Evolutionary conservation across 2,329 filamentous ascomycete species (phyloP), one percentile per base, ranked within the genome.

Genomic region (Paraphoma chrysanthemicola): DNA sequence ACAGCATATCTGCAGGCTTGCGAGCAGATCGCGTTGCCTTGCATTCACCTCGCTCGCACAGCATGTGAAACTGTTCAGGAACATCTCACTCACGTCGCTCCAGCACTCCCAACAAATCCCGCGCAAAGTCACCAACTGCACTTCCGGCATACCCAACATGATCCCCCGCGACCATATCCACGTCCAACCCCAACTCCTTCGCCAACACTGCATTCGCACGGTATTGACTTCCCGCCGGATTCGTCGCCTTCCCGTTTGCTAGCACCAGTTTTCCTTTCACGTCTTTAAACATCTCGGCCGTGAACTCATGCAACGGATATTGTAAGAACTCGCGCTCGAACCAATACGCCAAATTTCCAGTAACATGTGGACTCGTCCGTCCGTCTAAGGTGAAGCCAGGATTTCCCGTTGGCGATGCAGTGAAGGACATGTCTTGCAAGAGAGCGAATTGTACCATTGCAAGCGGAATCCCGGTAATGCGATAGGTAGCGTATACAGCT

Each of bases 241-340:
- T 29, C 41, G 56, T 54, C 12, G 8, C 39, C 12, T 52, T 48
- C 42, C 56, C 56, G 46, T 46, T 52, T 16, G 45, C 48, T 39
- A 59, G 33, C 48, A 62, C 39, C 45, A 62, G 51, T 38, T 57
- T 56, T 3, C 48, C 44, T 29, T 51, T 54, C 3, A 43, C 8
- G 17, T 42, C 36, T 36, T n/a, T 47, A 38, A 63, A 46, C 8
- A 43, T 39, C 1, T 44, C 42, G 10, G 57, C n/a, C 16, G 50
- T 44, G 6, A 57, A 48, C 5, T 60, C 48, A 5, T 45, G 41
- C 4, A 58, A 46, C 30, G 59, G 59, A 42, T 64, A 64, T 12
- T 45, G 48, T 9, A 57, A 46, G 8, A 64, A 7, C 48, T 64
- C 61, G 6, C 55, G 48, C 51, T 64, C 61, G 43, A 64, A 61